A percentile compares a stretch with the other conserved stretches of the same genome.
These are phyloP conservation scores for Mediolabrus comicus DNA, from an alignment of 108 stramenopile genomes.

Conservation along the genomic window DNA sequence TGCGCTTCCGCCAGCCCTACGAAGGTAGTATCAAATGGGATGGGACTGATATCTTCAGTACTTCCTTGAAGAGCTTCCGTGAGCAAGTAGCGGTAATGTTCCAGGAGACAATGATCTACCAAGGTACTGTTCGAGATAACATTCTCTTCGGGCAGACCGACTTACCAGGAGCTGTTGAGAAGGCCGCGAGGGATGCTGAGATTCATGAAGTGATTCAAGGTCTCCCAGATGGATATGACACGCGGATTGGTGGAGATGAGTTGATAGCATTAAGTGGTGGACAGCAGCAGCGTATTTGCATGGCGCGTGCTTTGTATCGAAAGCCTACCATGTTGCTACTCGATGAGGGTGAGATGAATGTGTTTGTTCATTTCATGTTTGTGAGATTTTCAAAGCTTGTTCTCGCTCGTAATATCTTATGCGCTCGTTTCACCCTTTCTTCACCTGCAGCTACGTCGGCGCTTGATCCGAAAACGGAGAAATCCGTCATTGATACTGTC, in stretches of 20 bases:
- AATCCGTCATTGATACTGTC: conserved; percentile 5
- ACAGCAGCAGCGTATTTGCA: conserved; percentile 15
- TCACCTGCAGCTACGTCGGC: conserved; percentile 38
- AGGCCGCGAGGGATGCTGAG: not conserved
- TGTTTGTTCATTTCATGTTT: not conserved
- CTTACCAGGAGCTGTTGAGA: not conserved
- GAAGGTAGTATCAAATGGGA: not conserved
- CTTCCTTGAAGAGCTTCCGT: conserved; percentile 3
- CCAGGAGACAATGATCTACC: conserved; percentile 6
- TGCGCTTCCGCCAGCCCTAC: not conserved
- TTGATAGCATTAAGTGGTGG: not conserved
- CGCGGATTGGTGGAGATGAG: conserved; percentile 5
- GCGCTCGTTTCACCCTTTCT: too few relatives aligned
- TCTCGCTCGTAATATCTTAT: not conserved
- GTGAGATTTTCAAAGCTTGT: too few relatives aligned
- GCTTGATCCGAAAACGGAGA: conserved; percentile 19
- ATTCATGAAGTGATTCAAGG: conserved; percentile 2
- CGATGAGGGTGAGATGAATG: conserved; percentile 18
- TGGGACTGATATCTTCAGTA: conserved; percentile 4
- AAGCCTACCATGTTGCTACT: conserved; percentile 26
- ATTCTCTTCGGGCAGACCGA: conserved; percentile 5
- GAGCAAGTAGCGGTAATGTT: conserved; percentile 5
- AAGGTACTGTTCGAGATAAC: conserved; percentile 11
- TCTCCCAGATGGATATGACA: conserved; percentile 16
- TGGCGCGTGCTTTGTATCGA: conserved; percentile 40